Percentiles rank a stretch among this genome's conserved stretches.
Evolutionary conservation across 148 eudicot genomes (phyloP).

Genomic region (Hydrangea macrophylla): DNA sequence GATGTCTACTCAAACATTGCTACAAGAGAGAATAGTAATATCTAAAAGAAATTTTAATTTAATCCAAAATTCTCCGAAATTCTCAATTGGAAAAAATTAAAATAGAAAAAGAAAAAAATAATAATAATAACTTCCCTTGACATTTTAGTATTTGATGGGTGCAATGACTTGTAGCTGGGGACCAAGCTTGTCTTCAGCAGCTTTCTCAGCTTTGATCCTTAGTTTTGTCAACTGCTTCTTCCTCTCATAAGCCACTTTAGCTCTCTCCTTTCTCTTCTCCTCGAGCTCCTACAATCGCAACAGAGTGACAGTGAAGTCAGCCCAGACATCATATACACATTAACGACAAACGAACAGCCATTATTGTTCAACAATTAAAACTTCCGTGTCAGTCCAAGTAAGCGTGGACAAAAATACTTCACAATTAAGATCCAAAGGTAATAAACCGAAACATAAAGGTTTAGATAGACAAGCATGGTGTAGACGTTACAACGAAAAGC

Average conservation of each 20-base stretch:
- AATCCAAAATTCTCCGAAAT: background rate
- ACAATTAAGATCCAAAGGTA: no score
- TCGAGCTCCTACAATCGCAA: slow-evolving; percentile 43
- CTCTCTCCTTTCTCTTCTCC: slow-evolving; percentile 58
- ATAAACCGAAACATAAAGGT: background rate
- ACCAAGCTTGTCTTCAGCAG: slow-evolving; percentile 61
- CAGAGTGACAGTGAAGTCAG: background rate
- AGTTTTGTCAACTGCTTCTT: slow-evolving; percentile 52
- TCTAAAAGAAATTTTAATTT: background rate
- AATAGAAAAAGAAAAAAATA: no score
- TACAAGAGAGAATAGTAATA: background rate
- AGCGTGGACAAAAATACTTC: no score
- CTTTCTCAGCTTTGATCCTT: slow-evolving; percentile 56
- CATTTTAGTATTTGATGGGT: slow-evolving; percentile 44
- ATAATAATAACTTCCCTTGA: background rate
- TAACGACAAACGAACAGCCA: no score
- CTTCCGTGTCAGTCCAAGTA: no score
- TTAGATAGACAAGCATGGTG: background rate
- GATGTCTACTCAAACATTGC: background rate
- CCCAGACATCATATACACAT: no score
- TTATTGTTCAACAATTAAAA: no score
- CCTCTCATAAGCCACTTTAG: slow-evolving; percentile 43
- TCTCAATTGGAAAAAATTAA: background rate
- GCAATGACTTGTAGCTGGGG: slow-evolving; percentile 52
- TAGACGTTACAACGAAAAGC: no score